Base-by-base conservation (phyloP, 1,284 basidiomycete species). In the Grifola frondosa region DNA sequence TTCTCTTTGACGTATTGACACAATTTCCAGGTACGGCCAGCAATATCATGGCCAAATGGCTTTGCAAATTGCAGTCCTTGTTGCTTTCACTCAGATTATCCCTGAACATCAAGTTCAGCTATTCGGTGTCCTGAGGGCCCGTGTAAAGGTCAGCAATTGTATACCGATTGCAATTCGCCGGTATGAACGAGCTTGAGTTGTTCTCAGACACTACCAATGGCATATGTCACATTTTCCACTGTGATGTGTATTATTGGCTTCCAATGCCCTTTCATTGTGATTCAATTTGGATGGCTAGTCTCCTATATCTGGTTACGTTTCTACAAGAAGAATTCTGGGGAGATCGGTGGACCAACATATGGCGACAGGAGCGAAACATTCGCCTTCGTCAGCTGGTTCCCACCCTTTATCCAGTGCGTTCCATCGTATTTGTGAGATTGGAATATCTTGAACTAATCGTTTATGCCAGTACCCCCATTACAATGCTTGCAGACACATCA, bases 281-380 rank as follows among this genome's bases (percentile, higher is more conserved):
- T 99, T 54, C 96, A 98, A 63, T 98, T 97, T 62, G 96, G 94
- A 13, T 99, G 97, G 92, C 88, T 98, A 49, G 86, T 95, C 7
- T 81, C 89, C 20, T 99, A 93, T 88, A 76, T 91, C 40, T 99
- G 97, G 68, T 77, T 99, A 26, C 84, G 96, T 25, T 99, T 99
- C 75, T 94, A 97, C 77, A 97, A 97, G 70, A 84, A 88, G 61
- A 88, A 85, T 51, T 61, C 68, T 3, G 67, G 65, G 23, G 87
- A 90, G 39, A 63, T 75, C 1, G 82, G 84, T 13, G 69, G 69
- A 11, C 78, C 74, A 13, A 75, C 77, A 3, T 89, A 89, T 63
- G 96, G 96, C 15, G 96, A 99, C 62, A 73, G 93, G 44, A 93
- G 88, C 67, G 97, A 98, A 63, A 97, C 95, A 0, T 99, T 99